Percentiles rank a stretch among this genome's conserved stretches.
Evolutionary conservation across 495 filamentous ascomycete species (phyloP).

Genomic region (Penicillium flavigenum): DNA sequence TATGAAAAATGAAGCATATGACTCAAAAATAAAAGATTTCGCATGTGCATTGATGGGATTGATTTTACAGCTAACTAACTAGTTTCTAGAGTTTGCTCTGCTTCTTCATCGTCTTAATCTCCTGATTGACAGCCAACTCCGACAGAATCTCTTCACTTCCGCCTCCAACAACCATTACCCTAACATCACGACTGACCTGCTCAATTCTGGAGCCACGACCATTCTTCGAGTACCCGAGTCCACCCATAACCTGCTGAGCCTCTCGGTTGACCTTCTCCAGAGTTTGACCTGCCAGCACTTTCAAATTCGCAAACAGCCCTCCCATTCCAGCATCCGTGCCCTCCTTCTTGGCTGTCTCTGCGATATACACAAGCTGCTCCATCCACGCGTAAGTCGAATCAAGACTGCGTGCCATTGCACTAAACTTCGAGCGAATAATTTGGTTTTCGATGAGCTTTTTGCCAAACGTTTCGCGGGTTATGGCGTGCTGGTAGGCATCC

Average conservation of each 20-base stretch:
- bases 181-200: slow-evolving; percentile 51
- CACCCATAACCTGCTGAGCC: slow-evolving; percentile 56
- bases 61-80: no score
- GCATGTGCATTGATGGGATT: no score
- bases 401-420: slow-evolving; percentile 35
- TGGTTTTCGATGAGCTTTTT: slow-evolving; percentile 40
- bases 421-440: slow-evolving; percentile 41
- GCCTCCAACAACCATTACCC: slow-evolving; percentile 53
- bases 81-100: slow-evolving; percentile 10
- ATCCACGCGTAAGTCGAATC: slow-evolving; percentile 41
- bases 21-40: no score
- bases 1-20: no score
- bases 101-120: slow-evolving; percentile 32
- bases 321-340: slow-evolving; percentile 31
- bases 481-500: slow-evolving; percentile 41
- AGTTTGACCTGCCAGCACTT: slow-evolving; percentile 48
- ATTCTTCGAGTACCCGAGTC: slow-evolving; percentile 47
- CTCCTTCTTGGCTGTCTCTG: slow-evolving; percentile 24
- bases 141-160: slow-evolving; percentile 54
- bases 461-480: slow-evolving; percentile 43
- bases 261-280: slow-evolving; percentile 52
- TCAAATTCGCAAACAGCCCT: slow-evolving; percentile 37
- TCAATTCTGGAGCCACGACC: slow-evolving; percentile 46
- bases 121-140: slow-evolving; percentile 48
- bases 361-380: slow-evolving; percentile 41